Conservation (phyloP, 2,329 filamentous ascomycete genomes). For the Hypoxylon sp. region DNA sequence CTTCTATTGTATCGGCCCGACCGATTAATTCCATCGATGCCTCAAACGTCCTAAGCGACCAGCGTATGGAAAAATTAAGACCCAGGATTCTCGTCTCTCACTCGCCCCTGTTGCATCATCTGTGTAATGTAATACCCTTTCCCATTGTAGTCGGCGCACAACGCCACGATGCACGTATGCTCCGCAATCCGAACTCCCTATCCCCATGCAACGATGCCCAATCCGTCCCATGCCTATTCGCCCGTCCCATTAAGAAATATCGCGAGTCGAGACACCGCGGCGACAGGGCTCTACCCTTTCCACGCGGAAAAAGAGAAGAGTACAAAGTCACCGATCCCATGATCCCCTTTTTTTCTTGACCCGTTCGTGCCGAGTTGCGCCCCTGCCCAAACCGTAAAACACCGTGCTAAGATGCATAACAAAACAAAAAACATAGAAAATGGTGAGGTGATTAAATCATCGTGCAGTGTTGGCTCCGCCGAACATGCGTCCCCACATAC, state of each 20-base stretch:
- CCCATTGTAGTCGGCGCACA: constrained; percentile 5
- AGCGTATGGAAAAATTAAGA: constrained; percentile 6
- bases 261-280: constrained; percentile 23
- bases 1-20: constrained; percentile 21
- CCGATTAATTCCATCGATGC: constrained; percentile 14
- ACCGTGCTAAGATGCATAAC: constrained; percentile 30
- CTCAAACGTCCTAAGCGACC: constrained; percentile 3
- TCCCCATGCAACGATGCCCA: constrained; percentile 19
- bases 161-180: constrained; percentile 23
- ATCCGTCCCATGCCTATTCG: constrained; percentile 7
- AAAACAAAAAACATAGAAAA: constrained; percentile 12
- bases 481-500: constrained; percentile 63
- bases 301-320: constrained; percentile 15
- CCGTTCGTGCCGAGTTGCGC: constrained; percentile 23
- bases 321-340: constrained; percentile 12
- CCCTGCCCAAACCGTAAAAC: constrained; percentile 22
- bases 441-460: constrained; percentile 36
- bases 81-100: constrained; percentile 16
- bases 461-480: constrained; percentile 54
- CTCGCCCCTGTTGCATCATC: constrained; percentile 11
- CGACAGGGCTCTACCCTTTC: constrained; percentile 26
- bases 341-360: constrained; percentile 20
- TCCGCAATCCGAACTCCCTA: constrained; percentile 12
- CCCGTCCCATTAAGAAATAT: constrained; percentile 17
- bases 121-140: constrained; percentile 27